These are phyloP conservation scores for Multifurca ochricompacta DNA, from an alignment of 768 basidiomycete species.

Conservation along the genomic window DNA sequence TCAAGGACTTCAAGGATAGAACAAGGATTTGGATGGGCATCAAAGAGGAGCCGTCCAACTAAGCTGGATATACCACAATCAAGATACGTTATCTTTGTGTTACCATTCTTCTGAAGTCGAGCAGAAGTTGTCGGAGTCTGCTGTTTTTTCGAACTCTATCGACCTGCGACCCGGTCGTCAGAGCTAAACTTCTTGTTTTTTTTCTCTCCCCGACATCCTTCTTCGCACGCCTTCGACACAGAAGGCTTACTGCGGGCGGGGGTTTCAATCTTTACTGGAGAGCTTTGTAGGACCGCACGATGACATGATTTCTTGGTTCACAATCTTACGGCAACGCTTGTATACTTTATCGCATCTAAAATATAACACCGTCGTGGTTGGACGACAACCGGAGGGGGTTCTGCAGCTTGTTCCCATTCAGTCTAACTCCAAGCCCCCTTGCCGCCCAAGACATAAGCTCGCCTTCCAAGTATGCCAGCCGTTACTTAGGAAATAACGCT, in stretches of 20 bases:
- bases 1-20: background rate
- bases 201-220: background rate
- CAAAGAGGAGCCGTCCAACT: background rate
- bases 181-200: background rate
- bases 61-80: background rate
- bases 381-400: background rate
- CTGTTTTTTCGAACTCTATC: conserved; percentile 5
- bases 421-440: background rate
- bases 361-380: background rate
- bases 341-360: too few species aligned
- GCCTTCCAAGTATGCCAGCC: background rate
- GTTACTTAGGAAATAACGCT: background rate
- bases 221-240: background rate
- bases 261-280: background rate
- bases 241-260: background rate
- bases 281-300: background rate
- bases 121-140: conserved; percentile 7
- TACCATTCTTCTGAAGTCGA: background rate
- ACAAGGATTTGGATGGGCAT: background rate
- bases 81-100: background rate
- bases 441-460: background rate
- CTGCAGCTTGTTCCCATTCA: background rate
- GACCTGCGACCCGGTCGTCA: background rate
- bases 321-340: background rate
- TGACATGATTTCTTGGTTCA: background rate